phyloP scores from a whole-genome alignment of 176 grass and related monocot genomes.

The Avena insularis region DNA sequence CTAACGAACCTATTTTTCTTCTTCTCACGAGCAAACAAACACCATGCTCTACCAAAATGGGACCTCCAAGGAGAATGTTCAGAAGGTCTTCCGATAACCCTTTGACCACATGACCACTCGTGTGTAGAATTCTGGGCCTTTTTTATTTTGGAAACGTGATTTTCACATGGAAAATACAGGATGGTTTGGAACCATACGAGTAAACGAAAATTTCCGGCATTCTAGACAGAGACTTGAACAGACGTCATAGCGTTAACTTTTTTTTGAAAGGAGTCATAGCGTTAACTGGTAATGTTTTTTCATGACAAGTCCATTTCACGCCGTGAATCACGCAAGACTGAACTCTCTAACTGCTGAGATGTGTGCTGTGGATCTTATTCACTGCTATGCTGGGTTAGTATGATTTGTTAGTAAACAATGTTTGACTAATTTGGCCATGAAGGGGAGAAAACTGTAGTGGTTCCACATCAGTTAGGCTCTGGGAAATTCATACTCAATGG shows the following conservation, averaged over 20 bases:
- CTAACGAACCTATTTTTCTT: slow-evolving; percentile 29
- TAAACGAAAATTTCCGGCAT: not conserved
- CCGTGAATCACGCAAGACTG: not conserved
- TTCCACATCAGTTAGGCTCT: slow-evolving; percentile 24
- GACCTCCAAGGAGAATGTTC: slow-evolving; percentile 30
- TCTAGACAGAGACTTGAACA: too few species aligned
- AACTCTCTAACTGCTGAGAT: not conserved
- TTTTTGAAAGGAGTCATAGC: not conserved
- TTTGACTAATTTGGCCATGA: not conserved
- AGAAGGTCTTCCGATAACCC: not conserved
- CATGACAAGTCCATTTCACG: slow-evolving; percentile 1
- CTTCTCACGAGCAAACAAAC: slow-evolving; percentile 31
- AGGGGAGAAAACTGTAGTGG: not conserved
- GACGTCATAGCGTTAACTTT: too few species aligned
- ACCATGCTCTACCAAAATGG: slow-evolving; percentile 36
- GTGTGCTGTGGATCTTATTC: not conserved
- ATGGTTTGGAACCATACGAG: not conserved
- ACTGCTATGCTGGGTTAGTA: not conserved
- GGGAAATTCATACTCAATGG: not conserved
- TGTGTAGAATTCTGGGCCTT: not conserved
- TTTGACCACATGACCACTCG: slow-evolving; percentile 17
- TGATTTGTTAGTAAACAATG: not conserved
- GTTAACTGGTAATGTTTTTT: not conserved
- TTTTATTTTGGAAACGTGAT: not conserved
- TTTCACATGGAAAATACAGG: not conserved